Base-by-base conservation (phyloP, 2,329 filamentous ascomycete genomes). In the Aschersonia sp. region DNA sequence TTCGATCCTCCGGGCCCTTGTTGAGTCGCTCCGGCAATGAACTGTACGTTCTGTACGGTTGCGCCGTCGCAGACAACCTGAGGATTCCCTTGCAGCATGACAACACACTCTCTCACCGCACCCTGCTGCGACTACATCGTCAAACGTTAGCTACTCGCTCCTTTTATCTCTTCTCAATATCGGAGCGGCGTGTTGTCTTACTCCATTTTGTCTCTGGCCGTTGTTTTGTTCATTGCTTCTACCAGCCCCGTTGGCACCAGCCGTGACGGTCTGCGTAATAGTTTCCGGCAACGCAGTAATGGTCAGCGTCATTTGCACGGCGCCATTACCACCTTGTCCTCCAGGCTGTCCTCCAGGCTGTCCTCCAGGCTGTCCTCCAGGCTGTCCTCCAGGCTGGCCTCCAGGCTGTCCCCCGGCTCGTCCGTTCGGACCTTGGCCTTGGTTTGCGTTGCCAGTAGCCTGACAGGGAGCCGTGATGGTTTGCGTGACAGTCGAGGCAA, bases 301-400 rank as follows among this genome's bases (percentile, higher is more conserved):
- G 5, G 58, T 59, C 7, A 58, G 51, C 7, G 47, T 51, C 35
- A 51, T 38, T 40, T 7, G 28, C 48, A 30, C 31, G 28, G 31
- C 43, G 4, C 35, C 30, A 44, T 45, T 35, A 42, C 30, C 31
- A 10, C 20, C 20, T 20, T 20, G 20, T 20, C 20, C 20, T 20
- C 20, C 20, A 20, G 20, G 20, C 20, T 20, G 20, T 20, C 20
- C 20, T 20, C 20, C 20, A 20, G 20, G 20, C 20, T 20, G 20
- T 20, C 20, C 20, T 20, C 20, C 20, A 20, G 20, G 20, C 20
- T 20, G 20, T 20, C 20, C 20, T 20, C 20, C 20, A 20, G 20
- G 20, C 20, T 20, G 20, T 1, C 20, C 20, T 20, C 20, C 20
- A 20, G 20, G 20, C 20, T 20, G 20, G 20, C 20, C 20, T 20